A percentile compares a stretch with the other conserved stretches of the same genome.
phyloP scores from a whole-genome alignment of 129 eudicot genomes.

The Kitagawia praeruptora region DNA sequence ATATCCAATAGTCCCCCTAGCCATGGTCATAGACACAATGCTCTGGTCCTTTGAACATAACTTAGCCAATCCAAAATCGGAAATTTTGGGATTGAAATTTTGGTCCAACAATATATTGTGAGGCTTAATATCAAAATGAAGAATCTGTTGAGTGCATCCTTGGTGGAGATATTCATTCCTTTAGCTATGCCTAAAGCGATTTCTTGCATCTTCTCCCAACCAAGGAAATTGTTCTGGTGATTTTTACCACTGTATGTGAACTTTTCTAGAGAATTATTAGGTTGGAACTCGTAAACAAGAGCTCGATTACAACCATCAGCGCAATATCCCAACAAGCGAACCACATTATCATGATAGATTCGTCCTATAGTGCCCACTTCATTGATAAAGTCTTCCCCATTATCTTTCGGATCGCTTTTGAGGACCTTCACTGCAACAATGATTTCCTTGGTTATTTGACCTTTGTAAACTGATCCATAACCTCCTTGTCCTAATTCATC shows the following conservation, averaged over 20 bases:
- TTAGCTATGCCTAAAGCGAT: slow-evolving; percentile 1
- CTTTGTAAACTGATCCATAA: slow-evolving; percentile 10
- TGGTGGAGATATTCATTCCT: not conserved
- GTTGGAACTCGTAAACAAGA: slow-evolving; percentile 4
- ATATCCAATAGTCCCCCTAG: not conserved
- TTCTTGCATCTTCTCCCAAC: not conserved
- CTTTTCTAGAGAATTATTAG: slow-evolving; percentile 8
- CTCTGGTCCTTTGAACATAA: slow-evolving; percentile 4
- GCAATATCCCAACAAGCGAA: not conserved
- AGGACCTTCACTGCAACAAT: slow-evolving; percentile 8
- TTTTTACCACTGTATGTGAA: not conserved
- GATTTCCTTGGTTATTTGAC: slow-evolving; percentile 1
- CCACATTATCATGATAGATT: not conserved
- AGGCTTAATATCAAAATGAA: slow-evolving; percentile 1
- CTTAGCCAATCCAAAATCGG: slow-evolving; percentile 1
- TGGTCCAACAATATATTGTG: not conserved
- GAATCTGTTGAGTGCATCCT: not conserved
- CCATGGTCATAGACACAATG: not conserved
- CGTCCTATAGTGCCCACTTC: slow-evolving; percentile 1
- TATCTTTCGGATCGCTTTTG: not conserved
- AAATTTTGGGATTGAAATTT: not conserved
- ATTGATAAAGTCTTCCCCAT: slow-evolving; percentile 13
- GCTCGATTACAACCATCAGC: slow-evolving; percentile 5
- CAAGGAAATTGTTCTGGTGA: not conserved
- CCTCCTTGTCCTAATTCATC: slow-evolving; percentile 5